Percentiles rank a stretch among this genome's conserved stretches.
Evolutionary conservation across 2,329 filamentous ascomycete genomes (phyloP).

Genomic region (Aspergillus sp.): DNA sequence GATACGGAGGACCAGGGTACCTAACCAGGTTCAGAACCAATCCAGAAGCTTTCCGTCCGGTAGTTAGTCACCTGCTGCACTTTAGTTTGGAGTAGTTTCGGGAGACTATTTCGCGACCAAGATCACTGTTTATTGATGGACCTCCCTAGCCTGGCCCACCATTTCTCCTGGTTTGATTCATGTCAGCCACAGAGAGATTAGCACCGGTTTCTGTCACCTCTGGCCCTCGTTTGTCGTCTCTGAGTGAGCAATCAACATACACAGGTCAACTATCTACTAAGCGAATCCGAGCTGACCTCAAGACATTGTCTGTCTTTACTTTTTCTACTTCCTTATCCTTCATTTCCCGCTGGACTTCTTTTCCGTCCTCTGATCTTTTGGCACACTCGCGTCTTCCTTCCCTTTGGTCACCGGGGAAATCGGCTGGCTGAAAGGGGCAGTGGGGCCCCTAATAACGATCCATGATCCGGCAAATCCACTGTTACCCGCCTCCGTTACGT

Average conservation of each 20-base stretch:
- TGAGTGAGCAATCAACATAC: background rate
- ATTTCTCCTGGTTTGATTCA: constrained; percentile 20
- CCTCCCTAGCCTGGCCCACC: constrained; percentile 14
- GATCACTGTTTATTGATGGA: constrained; percentile 20
- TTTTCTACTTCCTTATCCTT: constrained; percentile 1
- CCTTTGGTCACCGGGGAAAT: constrained; percentile 19
- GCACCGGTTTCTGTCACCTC: constrained; percentile 12
- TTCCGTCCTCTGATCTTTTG: background rate
- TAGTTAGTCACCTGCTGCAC: constrained; percentile 17
- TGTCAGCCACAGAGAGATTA: constrained; percentile 14
- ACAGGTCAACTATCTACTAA: background rate
- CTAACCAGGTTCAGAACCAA: constrained; percentile 16
- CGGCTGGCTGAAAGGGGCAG: constrained; percentile 22
- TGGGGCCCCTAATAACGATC: constrained; percentile 19
- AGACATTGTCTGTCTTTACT: constrained; percentile 6
- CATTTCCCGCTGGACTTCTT: background rate
- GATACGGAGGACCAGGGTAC: constrained; percentile 3
- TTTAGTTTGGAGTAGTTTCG: constrained; percentile 15
- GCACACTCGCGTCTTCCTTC: background rate
- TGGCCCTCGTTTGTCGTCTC: constrained; percentile 7
- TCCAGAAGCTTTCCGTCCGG: constrained; percentile 17
- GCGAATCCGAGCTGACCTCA: background rate
- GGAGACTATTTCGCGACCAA: constrained; percentile 17
- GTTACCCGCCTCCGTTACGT: constrained; percentile 25
- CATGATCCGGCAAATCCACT: constrained; percentile 23